These are phyloP conservation scores for Crucibulum laeve DNA, from an alignment of 768 basidiomycete species.

Conservation along the genomic window DNA sequence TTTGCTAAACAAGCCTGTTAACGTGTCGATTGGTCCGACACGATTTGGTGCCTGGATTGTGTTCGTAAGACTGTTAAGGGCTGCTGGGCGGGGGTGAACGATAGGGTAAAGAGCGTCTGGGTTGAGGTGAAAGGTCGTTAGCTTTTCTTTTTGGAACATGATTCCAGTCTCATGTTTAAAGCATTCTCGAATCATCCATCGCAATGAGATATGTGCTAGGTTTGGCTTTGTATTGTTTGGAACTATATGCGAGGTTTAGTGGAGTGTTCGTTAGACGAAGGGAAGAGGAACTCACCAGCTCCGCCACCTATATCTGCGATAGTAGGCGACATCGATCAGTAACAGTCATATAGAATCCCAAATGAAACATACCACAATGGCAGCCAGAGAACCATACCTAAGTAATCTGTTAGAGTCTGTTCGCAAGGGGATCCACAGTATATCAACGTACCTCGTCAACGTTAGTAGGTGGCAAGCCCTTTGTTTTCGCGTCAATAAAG, in stretches of 20 bases:
- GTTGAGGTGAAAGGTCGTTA: slow-evolving; percentile 28
- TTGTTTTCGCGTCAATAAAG: slow-evolving; percentile 3
- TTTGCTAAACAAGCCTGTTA: no score
- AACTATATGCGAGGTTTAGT: slow-evolving; percentile 5
- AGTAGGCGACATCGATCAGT: neutral
- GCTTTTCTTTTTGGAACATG: slow-evolving; percentile 29
- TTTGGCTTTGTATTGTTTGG: slow-evolving; percentile 22
- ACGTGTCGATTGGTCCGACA: no score
- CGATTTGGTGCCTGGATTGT: no score
- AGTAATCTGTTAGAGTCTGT: neutral
- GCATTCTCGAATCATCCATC: slow-evolving; percentile 57
- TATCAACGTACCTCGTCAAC: slow-evolving; percentile 33
- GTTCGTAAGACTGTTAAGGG: no score
- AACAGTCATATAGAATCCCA: neutral
- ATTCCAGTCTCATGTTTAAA: slow-evolving; percentile 41
- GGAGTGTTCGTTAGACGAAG: neutral
- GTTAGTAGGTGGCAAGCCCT: slow-evolving; percentile 20
- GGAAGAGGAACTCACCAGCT: slow-evolving; percentile 11
- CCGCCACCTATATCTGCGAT: slow-evolving; percentile 24
- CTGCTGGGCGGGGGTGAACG: no score
- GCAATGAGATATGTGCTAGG: slow-evolving; percentile 35
- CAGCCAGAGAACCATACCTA: slow-evolving; percentile 49
- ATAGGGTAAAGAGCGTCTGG: slow-evolving; percentile 23
- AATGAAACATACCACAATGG: slow-evolving; percentile 31
- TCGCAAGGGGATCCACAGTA: no score